Conservation (phyloP, 1,284 basidiomycete genomes). For the Cryptococcus sp. region DNA sequence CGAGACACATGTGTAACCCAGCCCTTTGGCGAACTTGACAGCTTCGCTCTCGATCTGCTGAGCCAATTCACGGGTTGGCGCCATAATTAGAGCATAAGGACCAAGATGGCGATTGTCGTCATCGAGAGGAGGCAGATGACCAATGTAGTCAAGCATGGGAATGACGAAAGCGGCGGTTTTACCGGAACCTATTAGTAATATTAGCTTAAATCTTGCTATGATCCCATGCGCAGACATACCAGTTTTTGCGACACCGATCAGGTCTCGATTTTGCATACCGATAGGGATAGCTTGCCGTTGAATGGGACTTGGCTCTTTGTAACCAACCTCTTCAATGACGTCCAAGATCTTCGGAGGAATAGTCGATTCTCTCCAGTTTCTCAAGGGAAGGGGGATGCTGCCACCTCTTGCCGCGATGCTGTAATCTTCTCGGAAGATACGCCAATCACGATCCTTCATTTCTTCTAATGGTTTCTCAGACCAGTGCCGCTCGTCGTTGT, state of each 20-base stretch:
- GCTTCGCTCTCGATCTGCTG: slow-evolving; percentile 96
- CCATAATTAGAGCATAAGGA: slow-evolving; percentile 89
- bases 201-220: not conserved
- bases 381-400: slow-evolving; percentile 85
- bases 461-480: slow-evolving; percentile 88
- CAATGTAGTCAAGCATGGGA: slow-evolving; percentile 94
- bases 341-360: slow-evolving; percentile 79
- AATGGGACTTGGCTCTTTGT: slow-evolving; percentile 95
- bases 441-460: slow-evolving; percentile 98
- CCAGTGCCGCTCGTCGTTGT: slow-evolving; percentile 93
- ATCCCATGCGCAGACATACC: slow-evolving; percentile 56
- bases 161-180: slow-evolving; percentile 99
- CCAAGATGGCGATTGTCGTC: slow-evolving; percentile 92
- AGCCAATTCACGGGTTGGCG: slow-evolving; percentile 94
- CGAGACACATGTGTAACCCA: slow-evolving; percentile 91
- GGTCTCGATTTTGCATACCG: slow-evolving; percentile 89
- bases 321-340: slow-evolving; percentile 86
- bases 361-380: slow-evolving; percentile 84
- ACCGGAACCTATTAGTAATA: slow-evolving; percentile 71
- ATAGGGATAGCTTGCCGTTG: slow-evolving; percentile 98
- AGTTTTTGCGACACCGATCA: slow-evolving; percentile 98
- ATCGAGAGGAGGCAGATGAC: slow-evolving; percentile 74
- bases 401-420: slow-evolving; percentile 91
- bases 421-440: slow-evolving; percentile 98
- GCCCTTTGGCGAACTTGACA: slow-evolving; percentile 80